Percentiles rank a stretch among this genome's conserved stretches.
Evolutionary conservation across 2,329 filamentous ascomycete species (phyloP).

Genomic region (Fusarium nelsonii): DNA sequence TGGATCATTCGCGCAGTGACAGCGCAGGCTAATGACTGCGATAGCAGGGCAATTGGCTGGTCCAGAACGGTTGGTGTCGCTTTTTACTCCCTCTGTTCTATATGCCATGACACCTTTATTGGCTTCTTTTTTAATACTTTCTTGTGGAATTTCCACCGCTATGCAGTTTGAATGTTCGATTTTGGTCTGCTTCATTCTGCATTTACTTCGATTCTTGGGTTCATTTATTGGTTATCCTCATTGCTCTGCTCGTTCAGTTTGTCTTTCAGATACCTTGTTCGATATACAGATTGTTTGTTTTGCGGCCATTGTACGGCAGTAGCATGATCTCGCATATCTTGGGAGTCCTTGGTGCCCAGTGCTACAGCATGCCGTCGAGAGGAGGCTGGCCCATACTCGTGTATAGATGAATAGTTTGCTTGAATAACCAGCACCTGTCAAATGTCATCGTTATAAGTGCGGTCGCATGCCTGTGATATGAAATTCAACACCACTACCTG

Average conservation of each 20-base stretch:
- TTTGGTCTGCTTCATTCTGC: slow-evolving; percentile 38
- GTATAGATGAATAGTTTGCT: slow-evolving; percentile 54
- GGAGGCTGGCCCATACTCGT: slow-evolving; percentile 51
- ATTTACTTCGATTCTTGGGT: slow-evolving; percentile 43
- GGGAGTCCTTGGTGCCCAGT: slow-evolving; percentile 20
- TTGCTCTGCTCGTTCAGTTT: slow-evolving; percentile 42
- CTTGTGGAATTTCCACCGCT: slow-evolving; percentile 23
- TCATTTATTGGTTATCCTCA: slow-evolving; percentile 39
- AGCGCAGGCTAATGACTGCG: slow-evolving; percentile 62
- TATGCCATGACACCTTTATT: slow-evolving; percentile 56
- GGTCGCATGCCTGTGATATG: neutral
- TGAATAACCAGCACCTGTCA: slow-evolving; percentile 51
- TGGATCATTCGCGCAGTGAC: slow-evolving; percentile 49
- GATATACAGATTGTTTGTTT: slow-evolving; percentile 61
- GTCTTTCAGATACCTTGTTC: slow-evolving; percentile 70
- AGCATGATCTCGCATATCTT: slow-evolving; percentile 36
- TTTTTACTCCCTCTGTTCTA: slow-evolving; percentile 58
- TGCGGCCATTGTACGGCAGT: slow-evolving; percentile 45
- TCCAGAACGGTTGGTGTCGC: slow-evolving; percentile 60
- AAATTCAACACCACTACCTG: neutral
- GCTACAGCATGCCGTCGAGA: slow-evolving; percentile 40
- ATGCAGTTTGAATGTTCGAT: slow-evolving; percentile 31
- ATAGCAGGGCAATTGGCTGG: slow-evolving; percentile 62
- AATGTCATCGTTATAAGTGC: slow-evolving; percentile 1
- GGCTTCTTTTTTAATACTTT: slow-evolving; percentile 49